A percentile compares a stretch with the other conserved stretches of the same genome.
phyloP scores from a whole-genome alignment of 108 stramenopile genomes.

The Cyclostephanos invisitatus region DNA sequence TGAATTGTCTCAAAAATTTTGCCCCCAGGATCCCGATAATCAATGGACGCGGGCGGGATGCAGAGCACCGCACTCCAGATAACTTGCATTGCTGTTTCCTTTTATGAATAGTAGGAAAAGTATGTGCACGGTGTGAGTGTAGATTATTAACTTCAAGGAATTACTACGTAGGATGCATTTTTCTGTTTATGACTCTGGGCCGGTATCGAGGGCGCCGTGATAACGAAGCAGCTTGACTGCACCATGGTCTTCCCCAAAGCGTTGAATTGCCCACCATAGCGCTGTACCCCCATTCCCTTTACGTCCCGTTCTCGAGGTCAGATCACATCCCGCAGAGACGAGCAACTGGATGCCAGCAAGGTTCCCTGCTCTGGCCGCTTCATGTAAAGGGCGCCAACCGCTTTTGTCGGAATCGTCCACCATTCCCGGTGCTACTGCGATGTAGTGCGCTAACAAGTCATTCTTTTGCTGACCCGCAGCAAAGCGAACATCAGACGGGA shows the following conservation, averaged over 20 bases:
- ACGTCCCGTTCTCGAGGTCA: conserved; percentile 31
- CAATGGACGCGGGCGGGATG: too few species aligned
- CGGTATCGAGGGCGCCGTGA: conserved; percentile 26
- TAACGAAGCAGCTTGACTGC: conserved; percentile 34
- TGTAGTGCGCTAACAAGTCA: conserved; percentile 33
- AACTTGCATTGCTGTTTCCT: too few species aligned
- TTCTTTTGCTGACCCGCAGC: conserved; percentile 26
- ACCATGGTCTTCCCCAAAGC: conserved; percentile 37
- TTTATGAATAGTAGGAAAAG: too few species aligned
- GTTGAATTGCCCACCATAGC: conserved; percentile 44
- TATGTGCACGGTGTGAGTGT: too few species aligned
- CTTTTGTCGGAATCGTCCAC: conserved; percentile 34
- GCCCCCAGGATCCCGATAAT: too few species aligned
- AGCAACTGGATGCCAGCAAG: conserved; percentile 40
- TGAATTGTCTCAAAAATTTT: too few species aligned
- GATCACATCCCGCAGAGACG: conserved; percentile 27
- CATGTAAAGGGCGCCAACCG: conserved; percentile 54
- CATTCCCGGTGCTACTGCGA: conserved; percentile 25
- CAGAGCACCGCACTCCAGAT: too few species aligned
- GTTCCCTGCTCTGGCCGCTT: conserved; percentile 51
- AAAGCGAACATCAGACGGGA: conserved; percentile 27
- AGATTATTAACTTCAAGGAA: too few species aligned
- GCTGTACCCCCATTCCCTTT: conserved; percentile 39
- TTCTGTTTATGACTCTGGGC: conserved; percentile 5
- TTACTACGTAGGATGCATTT: too few species aligned